A percentile compares a stretch with the other conserved stretches of the same genome.
phyloP scores from a whole-genome alignment of 345 rosid genomes.

The Garcia nutans region DNA sequence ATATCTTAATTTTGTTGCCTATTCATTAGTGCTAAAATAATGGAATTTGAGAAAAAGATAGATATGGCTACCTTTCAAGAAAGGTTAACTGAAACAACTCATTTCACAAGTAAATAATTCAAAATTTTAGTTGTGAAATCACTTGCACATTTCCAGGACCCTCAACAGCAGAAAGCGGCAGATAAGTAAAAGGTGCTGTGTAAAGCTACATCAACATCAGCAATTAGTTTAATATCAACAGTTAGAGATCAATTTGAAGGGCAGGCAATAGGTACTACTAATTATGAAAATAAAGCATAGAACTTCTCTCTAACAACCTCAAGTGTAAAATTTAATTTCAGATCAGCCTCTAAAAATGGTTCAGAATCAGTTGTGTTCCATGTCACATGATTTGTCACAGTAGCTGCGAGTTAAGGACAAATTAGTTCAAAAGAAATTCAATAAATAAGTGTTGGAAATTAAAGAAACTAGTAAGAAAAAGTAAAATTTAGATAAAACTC shows the following conservation, averaged over 20 bases:
- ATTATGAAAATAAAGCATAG: not conserved
- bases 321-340: constrained; percentile 57
- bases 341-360: constrained; percentile 68
- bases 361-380: constrained; percentile 61
- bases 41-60: not conserved
- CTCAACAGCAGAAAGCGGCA: constrained; percentile 75
- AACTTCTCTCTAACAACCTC: constrained; percentile 49
- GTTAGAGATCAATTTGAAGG: not conserved
- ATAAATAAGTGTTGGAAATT: not conserved
- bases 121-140: constrained; percentile 3
- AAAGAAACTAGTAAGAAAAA: too few species aligned
- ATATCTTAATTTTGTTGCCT: too few species aligned
- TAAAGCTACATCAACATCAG: constrained; percentile 49
- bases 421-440: not conserved
- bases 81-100: not conserved
- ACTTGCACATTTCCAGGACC: constrained; percentile 82
- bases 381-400: constrained; percentile 64
- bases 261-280: not conserved
- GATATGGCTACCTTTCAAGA: not conserved
- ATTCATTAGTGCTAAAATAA: too few species aligned
- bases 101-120: not conserved
- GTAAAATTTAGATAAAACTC: not conserved
- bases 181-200: constrained; percentile 58
- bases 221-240: not conserved
- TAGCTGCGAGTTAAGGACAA: constrained; percentile 46